Percentiles rank a stretch among this genome's conserved stretches.
These are phyloP conservation scores for Epithemia pelagica DNA, from an alignment of 108 stramenopile species.

Conservation along the genomic window DNA sequence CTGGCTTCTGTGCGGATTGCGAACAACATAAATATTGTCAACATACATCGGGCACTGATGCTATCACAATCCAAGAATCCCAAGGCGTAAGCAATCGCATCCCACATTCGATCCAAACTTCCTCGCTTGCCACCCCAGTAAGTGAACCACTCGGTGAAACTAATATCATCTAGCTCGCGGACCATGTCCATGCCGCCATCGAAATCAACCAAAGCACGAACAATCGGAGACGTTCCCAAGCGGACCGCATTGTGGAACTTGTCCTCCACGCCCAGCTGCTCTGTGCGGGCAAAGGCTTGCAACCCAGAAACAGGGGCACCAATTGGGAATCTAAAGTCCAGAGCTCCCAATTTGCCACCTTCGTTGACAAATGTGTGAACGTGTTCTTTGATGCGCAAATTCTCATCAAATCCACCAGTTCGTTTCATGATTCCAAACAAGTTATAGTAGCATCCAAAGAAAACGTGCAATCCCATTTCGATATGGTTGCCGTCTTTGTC, in stretches of 20 bases:
- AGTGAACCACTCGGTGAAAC: conserved; percentile 96
- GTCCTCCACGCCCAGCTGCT: conserved; percentile 80
- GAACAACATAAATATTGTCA: conserved; percentile 96
- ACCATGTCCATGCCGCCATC: conserved; percentile 96
- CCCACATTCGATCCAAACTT: conserved; percentile 92
- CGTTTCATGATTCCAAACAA: conserved; percentile 97
- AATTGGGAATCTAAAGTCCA: conserved; percentile 92
- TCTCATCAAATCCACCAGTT: conserved; percentile 82
- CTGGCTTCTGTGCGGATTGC: conserved; percentile 95
- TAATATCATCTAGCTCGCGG: conserved; percentile 91
- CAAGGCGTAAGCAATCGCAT: conserved; percentile 95
- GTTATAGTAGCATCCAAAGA: conserved; percentile 98
- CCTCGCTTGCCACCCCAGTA: conserved; percentile 85
- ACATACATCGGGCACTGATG: conserved; percentile 93
- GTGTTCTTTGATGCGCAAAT: conserved; percentile 91
- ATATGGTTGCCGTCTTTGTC: conserved; percentile 98
- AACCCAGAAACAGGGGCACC: conserved; percentile 92
- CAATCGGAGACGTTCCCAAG: conserved; percentile 89
- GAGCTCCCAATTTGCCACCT: conserved; percentile 76
- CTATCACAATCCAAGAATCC: conserved; percentile 95
- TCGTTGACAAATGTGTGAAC: conserved; percentile 92
- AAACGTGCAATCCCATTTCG: conserved; percentile 97
- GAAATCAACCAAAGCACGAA: conserved; percentile 90
- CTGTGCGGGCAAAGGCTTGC: conserved; percentile 87
- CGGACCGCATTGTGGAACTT: conserved; percentile 91